phyloP scores from a whole-genome alignment of 1,284 basidiomycete genomes.

The Ustilago bromivora region DNA sequence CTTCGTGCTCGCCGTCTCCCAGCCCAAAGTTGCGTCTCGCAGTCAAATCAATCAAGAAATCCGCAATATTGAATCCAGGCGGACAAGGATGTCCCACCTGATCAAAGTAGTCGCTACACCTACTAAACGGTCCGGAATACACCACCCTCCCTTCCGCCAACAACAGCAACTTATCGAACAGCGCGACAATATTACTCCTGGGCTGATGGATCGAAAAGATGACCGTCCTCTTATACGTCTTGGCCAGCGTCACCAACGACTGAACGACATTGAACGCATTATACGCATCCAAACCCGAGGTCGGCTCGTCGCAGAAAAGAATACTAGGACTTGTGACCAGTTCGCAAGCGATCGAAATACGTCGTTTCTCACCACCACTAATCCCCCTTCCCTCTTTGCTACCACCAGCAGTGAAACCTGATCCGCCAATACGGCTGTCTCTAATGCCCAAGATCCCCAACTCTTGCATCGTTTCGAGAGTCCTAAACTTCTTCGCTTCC shows the following conservation, averaged over 20 bases:
- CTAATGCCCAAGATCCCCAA: slow-evolving; percentile 91
- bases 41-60: slow-evolving; percentile 71
- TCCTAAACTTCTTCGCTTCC: slow-evolving; percentile 91
- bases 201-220: slow-evolving; percentile 98
- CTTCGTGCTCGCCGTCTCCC: not conserved
- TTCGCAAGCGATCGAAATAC: slow-evolving; percentile 90
- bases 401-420: slow-evolving; percentile 72
- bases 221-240: slow-evolving; percentile 92
- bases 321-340: slow-evolving; percentile 95
- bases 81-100: slow-evolving; percentile 86
- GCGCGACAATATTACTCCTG: slow-evolving; percentile 93
- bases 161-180: slow-evolving; percentile 91
- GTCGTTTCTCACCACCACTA: slow-evolving; percentile 59
- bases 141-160: slow-evolving; percentile 78
- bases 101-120: slow-evolving; percentile 84
- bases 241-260: slow-evolving; percentile 84
- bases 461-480: slow-evolving; percentile 95
- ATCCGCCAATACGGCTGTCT: slow-evolving; percentile 88
- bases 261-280: slow-evolving; percentile 96
- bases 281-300: slow-evolving; percentile 87
- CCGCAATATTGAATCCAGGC: slow-evolving; percentile 95
- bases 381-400: slow-evolving; percentile 81
- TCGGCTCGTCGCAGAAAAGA: slow-evolving; percentile 95
- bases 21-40: slow-evolving; percentile 17
- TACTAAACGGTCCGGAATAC: slow-evolving; percentile 81